A percentile compares a stretch with the other conserved stretches of the same genome.
phyloP scores from a whole-genome alignment of 108 stramenopile genomes.

The Tribonema minus region DNA sequence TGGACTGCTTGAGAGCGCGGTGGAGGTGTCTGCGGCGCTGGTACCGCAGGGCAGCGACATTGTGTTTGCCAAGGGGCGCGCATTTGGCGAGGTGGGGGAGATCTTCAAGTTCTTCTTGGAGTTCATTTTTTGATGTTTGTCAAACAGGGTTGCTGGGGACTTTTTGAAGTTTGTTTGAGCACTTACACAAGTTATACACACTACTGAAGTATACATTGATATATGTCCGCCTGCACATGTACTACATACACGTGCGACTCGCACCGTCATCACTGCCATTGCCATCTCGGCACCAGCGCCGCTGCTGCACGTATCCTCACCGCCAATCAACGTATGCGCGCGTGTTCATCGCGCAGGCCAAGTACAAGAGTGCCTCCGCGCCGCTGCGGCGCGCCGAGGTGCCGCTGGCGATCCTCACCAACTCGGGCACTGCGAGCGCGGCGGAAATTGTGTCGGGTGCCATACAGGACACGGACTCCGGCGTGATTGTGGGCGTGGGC shows the following conservation, averaged over 20 bases:
- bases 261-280: too few relatives aligned
- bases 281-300: too few relatives aligned
- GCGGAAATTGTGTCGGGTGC: conserved; percentile 88
- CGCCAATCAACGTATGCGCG: too few relatives aligned
- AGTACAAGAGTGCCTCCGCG: conserved; percentile 71
- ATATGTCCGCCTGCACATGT: too few relatives aligned
- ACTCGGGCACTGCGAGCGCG: conserved; percentile 80
- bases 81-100: conserved; percentile 56
- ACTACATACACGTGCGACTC: too few relatives aligned
- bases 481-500: conserved; percentile 75
- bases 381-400: conserved; percentile 71
- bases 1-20: conserved; percentile 83
- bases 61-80: conserved; percentile 79
- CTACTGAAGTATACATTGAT: too few relatives aligned
- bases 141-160: too few relatives aligned
- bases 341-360: conserved; percentile 42
- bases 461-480: conserved; percentile 76
- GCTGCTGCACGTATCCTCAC: too few relatives aligned
- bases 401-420: conserved; percentile 80
- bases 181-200: too few relatives aligned
- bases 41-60: conserved; percentile 85
- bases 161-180: too few relatives aligned
- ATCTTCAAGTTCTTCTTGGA: too few relatives aligned
- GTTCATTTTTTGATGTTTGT: too few relatives aligned
- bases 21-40: conserved; percentile 79